Evolutionary conservation across 306 rosid genomes (phyloP).

Genomic region (Crotalaria pallida): DNA sequence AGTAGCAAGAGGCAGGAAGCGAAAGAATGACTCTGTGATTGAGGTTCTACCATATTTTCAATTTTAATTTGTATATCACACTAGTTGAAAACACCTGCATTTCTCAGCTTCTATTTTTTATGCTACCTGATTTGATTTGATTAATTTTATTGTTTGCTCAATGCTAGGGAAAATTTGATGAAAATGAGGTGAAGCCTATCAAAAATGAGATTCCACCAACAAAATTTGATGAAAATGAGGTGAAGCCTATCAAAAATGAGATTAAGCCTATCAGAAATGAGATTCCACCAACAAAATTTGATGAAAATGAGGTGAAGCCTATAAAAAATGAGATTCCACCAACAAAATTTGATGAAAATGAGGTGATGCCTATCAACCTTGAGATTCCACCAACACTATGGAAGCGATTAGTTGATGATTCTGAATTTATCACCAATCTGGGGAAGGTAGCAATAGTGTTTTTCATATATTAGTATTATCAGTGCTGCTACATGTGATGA

Average conservation of each 20-base stretch:
- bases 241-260: too few relatives aligned
- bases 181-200: conserved; percentile 39
- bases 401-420: conserved; percentile 86
- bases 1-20: conserved; percentile 59
- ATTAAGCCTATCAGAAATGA: too few relatives aligned
- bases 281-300: too few relatives aligned
- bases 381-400: conserved; percentile 60
- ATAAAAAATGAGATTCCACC: too few relatives aligned
- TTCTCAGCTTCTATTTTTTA: not conserved
- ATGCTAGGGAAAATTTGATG: conserved; percentile 36
- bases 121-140: not conserved
- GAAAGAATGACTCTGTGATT: conserved; percentile 45
- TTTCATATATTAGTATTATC: not conserved
- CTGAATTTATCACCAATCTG: conserved; percentile 65
- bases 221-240: too few relatives aligned
- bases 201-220: too few relatives aligned
- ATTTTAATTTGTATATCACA: conserved; percentile 11
- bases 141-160: conserved; percentile 7
- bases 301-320: too few relatives aligned
- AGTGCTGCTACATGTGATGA: not conserved
- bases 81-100: not conserved
- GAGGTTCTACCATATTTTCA: conserved; percentile 47
- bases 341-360: too few relatives aligned
- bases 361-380: conserved; percentile 48
- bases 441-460: conserved; percentile 62